Evolutionary conservation across 1,139 yeast species (phyloP).

Genomic region (Sugiyamaella grinbergsii): DNA sequence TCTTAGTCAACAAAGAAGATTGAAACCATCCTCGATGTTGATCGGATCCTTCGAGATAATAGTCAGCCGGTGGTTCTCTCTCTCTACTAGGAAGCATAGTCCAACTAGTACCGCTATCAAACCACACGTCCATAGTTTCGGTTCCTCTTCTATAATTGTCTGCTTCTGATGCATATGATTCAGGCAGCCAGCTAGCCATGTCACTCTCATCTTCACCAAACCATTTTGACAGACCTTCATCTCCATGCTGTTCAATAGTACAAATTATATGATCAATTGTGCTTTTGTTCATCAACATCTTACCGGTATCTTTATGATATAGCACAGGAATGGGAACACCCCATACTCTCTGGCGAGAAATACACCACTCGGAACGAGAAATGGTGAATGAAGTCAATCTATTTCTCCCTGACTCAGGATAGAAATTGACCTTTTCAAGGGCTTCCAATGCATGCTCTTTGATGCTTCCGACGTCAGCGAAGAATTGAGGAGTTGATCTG

Average conservation of each 20-base stretch:
- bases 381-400: slow-evolving; percentile 72
- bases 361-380: slow-evolving; percentile 94
- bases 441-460: slow-evolving; percentile 64
- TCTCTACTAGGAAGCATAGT: slow-evolving; percentile 52
- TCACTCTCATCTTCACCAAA: slow-evolving; percentile 57
- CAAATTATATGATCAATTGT: slow-evolving; percentile 57
- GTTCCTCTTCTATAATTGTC: slow-evolving; percentile 56
- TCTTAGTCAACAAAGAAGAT: slow-evolving; percentile 80
- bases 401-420: slow-evolving; percentile 71
- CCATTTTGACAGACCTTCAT: slow-evolving; percentile 50
- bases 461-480: slow-evolving; percentile 78
- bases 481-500: slow-evolving; percentile 96
- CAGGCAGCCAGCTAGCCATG: slow-evolving; percentile 74
- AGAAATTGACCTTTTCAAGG: slow-evolving; percentile 62
- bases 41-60: slow-evolving; percentile 91
- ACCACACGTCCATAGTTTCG: slow-evolving; percentile 99
- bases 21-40: slow-evolving; percentile 99
- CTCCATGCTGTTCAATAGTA: slow-evolving; percentile 63
- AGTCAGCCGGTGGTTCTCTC: slow-evolving; percentile 57
- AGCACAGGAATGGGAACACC: slow-evolving; percentile 97
- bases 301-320: slow-evolving; percentile 59
- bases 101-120: slow-evolving; percentile 97
- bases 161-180: slow-evolving; percentile 27
- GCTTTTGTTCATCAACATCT: slow-evolving; percentile 56
- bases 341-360: slow-evolving; percentile 96